phyloP scores from a whole-genome alignment of 352 stramenopile species.

The Globisporangium mamillatum region DNA sequence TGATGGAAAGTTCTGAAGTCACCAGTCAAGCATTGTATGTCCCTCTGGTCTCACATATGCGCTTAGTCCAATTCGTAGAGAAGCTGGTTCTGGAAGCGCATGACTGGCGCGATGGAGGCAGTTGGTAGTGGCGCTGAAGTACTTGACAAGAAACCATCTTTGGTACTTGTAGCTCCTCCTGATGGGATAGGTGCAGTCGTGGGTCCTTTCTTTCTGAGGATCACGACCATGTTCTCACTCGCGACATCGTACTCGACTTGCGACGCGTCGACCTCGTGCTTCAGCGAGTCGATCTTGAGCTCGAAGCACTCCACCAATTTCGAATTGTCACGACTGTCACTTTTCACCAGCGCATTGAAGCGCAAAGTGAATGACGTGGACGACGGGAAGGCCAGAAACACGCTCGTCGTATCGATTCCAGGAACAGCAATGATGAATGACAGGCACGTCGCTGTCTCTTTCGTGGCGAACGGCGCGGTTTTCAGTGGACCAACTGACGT shows the following conservation, averaged over 20 bases:
- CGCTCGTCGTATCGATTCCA: constrained; percentile 32
- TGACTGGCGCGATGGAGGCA: constrained; percentile 18
- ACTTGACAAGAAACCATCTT: not conserved
- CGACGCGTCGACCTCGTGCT: constrained; percentile 5
- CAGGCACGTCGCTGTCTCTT: constrained; percentile 40
- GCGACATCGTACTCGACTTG: constrained; percentile 49
- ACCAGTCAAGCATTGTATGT: too few species aligned
- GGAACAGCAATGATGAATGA: constrained; percentile 52
- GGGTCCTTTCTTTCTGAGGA: constrained; percentile 41
- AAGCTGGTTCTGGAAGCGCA: constrained; percentile 70
- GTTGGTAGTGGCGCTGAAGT: constrained; percentile 8
- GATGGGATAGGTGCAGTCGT: not conserved
- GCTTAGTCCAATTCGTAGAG: constrained; percentile 66
- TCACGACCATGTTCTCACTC: constrained; percentile 71
- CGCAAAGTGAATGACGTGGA: constrained; percentile 28
- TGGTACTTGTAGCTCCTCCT: too few species aligned
- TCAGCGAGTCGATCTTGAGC: constrained; percentile 28
- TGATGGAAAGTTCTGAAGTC: not conserved
- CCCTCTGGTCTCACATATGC: not conserved
- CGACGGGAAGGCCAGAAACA: constrained; percentile 40
- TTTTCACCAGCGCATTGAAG: constrained; percentile 20
- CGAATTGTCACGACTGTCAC: not conserved
- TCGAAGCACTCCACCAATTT: constrained; percentile 26
- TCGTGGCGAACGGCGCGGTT: constrained; percentile 29
- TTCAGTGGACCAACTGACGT: not conserved